A percentile compares a stretch with the other conserved stretches of the same genome.
phyloP scores from a whole-genome alignment of 1,139 yeast genomes.

The Waltiozyma sp. region DNA sequence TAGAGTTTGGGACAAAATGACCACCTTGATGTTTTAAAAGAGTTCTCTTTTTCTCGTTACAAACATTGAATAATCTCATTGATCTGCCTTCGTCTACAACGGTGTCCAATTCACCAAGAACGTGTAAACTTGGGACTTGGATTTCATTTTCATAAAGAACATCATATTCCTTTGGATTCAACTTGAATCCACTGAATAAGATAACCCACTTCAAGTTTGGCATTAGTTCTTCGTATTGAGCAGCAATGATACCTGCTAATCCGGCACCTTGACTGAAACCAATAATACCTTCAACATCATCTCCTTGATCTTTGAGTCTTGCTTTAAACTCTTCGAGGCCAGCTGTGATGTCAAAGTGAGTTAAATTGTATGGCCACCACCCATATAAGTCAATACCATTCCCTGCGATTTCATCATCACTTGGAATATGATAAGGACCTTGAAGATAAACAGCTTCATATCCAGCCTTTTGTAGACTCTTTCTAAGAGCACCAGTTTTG shows the following conservation, averaged over 20 bases:
- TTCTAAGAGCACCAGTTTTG: slow-evolving; percentile 70
- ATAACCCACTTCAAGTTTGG: slow-evolving; percentile 55
- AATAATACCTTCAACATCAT: slow-evolving; percentile 75
- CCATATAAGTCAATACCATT: slow-evolving; percentile 18
- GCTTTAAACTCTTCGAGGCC: slow-evolving; percentile 33
- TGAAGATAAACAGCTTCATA: slow-evolving; percentile 64
- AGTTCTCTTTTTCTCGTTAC: slow-evolving; percentile 33
- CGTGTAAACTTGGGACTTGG: slow-evolving; percentile 55
- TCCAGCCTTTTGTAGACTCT: slow-evolving; percentile 49
- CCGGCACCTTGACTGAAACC: slow-evolving; percentile 97
- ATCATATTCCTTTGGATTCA: slow-evolving; percentile 43
- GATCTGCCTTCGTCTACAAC: slow-evolving; percentile 72
- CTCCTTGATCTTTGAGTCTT: slow-evolving; percentile 33
- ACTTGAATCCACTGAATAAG: slow-evolving; percentile 66
- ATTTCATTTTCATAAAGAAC: slow-evolving; percentile 35
- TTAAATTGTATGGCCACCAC: slow-evolving; percentile 21
- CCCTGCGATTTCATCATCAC: slow-evolving; percentile 38
- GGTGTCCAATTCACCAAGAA: slow-evolving; percentile 81
- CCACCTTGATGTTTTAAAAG: slow-evolving; percentile 72
- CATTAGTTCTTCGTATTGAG: slow-evolving; percentile 28
- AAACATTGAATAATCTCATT: slow-evolving; percentile 42
- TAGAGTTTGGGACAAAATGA: slow-evolving; percentile 74
- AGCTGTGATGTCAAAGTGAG: slow-evolving; percentile 20
- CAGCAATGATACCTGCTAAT: slow-evolving; percentile 48
- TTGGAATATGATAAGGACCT: slow-evolving; percentile 51